A percentile compares a stretch with the other conserved stretches of the same genome.
These are phyloP conservation scores for Fusarium sarcochroum DNA, from an alignment of 2,329 filamentous ascomycete genomes.

Conservation along the genomic window DNA sequence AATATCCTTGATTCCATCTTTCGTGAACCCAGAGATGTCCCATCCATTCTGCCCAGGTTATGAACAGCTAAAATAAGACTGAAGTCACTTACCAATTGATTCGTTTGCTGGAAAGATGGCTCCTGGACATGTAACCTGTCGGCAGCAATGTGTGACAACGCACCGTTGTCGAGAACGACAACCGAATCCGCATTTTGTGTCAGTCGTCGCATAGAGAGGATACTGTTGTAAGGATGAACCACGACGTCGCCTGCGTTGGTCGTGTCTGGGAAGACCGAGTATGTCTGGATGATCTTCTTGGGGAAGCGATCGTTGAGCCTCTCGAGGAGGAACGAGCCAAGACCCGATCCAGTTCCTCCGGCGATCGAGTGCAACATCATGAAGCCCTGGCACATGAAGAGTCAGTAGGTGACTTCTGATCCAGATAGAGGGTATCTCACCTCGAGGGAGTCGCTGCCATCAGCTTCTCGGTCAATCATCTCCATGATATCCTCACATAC, in stretches of 20 bases:
- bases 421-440: conserved; percentile 49
- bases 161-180: conserved; percentile 96
- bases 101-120: conserved; percentile 96
- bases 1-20: not conserved
- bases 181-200: conserved; percentile 98
- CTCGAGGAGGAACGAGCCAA: conserved; percentile 95
- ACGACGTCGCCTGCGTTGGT: conserved; percentile 91
- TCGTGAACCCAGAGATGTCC: not conserved
- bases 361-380: conserved; percentile 99
- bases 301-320: conserved; percentile 97
- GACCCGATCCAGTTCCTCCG: conserved; percentile 94
- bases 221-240: conserved; percentile 97
- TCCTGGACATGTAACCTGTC: conserved; percentile 95
- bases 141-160: conserved; percentile 91
- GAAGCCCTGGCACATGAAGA: conserved; percentile 74
- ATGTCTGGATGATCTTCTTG: conserved; percentile 99
- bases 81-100: conserved; percentile 79
- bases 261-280: conserved; percentile 97
- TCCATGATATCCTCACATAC: conserved; percentile 98
- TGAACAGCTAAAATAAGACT: too few relatives aligned
- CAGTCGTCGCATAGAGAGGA: conserved; percentile 89
- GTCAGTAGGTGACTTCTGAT: conserved; percentile 4
- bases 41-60: not conserved
- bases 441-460: conserved; percentile 97
- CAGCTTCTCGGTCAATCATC: conserved; percentile 98